Percentiles rank a stretch among this genome's conserved stretches.
Evolutionary conservation across 345 rosid genomes (phyloP).

Genomic region (Aethionema arabicum): DNA sequence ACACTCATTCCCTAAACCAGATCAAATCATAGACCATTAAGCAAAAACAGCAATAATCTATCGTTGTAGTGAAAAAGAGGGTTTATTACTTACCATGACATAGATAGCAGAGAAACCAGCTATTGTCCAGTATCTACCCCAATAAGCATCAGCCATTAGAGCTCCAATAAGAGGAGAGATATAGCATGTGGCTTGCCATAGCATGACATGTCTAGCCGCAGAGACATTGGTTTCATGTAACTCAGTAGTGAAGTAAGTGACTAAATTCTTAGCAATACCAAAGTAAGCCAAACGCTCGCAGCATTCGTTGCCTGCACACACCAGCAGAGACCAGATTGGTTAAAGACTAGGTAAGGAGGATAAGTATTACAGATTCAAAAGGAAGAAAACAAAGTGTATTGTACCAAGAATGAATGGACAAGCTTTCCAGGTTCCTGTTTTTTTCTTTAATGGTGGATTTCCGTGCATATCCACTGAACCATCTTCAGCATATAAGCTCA

Average conservation of each 20-base stretch:
- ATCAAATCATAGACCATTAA: slow-evolving; percentile 11
- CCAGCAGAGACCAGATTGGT: slow-evolving; percentile 29
- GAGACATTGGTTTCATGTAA: slow-evolving; percentile 25
- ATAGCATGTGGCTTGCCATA: slow-evolving; percentile 64
- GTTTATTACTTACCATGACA: slow-evolving; percentile 37
- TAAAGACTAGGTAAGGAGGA: not conserved
- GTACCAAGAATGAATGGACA: slow-evolving; percentile 79
- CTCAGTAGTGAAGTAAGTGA: slow-evolving; percentile 30
- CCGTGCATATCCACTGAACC: slow-evolving; percentile 66
- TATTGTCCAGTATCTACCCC: slow-evolving; percentile 68
- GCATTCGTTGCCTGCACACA: slow-evolving; percentile 32
- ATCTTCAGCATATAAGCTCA: slow-evolving; percentile 69
- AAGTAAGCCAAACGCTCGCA: slow-evolving; percentile 60
- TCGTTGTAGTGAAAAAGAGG: slow-evolving; percentile 16
- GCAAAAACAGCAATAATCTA: slow-evolving; percentile 43
- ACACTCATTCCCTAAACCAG: slow-evolving; percentile 49
- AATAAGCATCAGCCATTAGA: slow-evolving; percentile 55
- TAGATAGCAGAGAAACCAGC: slow-evolving; percentile 53
- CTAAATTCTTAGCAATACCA: slow-evolving; percentile 33
- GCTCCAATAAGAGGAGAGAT: slow-evolving; percentile 63
- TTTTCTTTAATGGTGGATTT: slow-evolving; percentile 54
- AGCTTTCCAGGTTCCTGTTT: slow-evolving; percentile 81
- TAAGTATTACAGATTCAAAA: not conserved
- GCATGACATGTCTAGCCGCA: slow-evolving; percentile 52
- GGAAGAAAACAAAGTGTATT: not conserved